Base-by-base conservation (phyloP, 2,329 filamentous ascomycete genomes). In the Fusarium sp. region DNA sequence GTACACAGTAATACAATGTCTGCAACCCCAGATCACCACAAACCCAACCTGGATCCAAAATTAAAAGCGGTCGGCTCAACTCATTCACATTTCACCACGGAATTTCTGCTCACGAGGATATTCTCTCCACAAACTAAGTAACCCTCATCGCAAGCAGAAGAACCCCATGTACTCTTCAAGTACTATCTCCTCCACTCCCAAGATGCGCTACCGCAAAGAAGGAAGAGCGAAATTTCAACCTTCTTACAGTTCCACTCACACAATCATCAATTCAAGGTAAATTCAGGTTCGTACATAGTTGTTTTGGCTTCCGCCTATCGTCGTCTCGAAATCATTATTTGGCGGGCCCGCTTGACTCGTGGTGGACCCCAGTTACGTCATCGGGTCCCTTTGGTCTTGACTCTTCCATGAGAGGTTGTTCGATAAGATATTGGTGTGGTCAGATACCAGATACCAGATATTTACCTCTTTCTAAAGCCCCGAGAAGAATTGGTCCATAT, bases 351-450 rank as follows among this genome's bases (percentile, higher is more conserved):
- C 29, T 66, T 52, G 48, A 61, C 46, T 62, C 44, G 43, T 13
- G 20, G 71, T 73, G 71, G 71, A 48, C 39, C 50, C 50, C 24
- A 16, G 12, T 44, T 73, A 74, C 72, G 72, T 74, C 72, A 74
- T 56, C 52, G 57, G 33, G 39, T 44, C 33, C 37, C 53, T 43
- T 43, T 48, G 23, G 31, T 47, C 33, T 64, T 5, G 24, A 66
- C 29, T 47, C 29, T 18, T 35, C 31, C 33, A 35, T 47, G 20
- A 33, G 31, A 29, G 23, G 33, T 31, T 38, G 33, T 31, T 38
- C 28, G 15, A 42, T 16, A 35, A 46, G 15, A 63, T 47, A 29
- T 63, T 28, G 24, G 21, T 26, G 28, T 57, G 33, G 38, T 37
- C 33, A 38, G 33, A 28, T 23, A 21, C 20, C 26, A 63, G 15